Evolutionary conservation across 1,284 basidiomycete species (phyloP).

Genomic region (Ganoderma multipileum): DNA sequence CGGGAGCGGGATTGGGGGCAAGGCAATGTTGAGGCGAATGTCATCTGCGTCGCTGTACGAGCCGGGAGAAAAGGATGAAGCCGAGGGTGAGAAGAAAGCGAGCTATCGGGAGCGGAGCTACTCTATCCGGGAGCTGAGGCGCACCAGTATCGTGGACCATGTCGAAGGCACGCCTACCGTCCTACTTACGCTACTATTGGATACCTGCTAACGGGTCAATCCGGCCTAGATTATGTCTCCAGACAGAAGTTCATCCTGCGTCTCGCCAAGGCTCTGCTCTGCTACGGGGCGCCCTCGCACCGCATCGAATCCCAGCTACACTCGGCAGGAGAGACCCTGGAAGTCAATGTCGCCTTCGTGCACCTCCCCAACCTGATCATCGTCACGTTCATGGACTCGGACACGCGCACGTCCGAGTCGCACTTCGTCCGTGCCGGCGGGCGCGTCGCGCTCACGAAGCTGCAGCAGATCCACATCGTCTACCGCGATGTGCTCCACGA

Average conservation of each 20-base stretch:
- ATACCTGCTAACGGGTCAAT: background rate
- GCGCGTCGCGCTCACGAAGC: conserved; percentile 73
- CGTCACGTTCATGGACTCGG: conserved; percentile 74
- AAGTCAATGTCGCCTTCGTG: conserved; percentile 75
- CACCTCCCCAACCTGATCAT: conserved; percentile 84
- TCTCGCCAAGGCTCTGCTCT: conserved; percentile 81
- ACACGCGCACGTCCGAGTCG: conserved; percentile 66
- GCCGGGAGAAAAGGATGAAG: conserved; percentile 5
- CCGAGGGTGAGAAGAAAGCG: conserved; percentile 2
- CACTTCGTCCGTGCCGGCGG: conserved; percentile 82
- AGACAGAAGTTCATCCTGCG: conserved; percentile 82
- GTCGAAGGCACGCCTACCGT: conserved; percentile 42
- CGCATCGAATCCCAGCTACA: conserved; percentile 83
- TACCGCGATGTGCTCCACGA: conserved; percentile 85
- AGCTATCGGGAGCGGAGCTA: conserved; percentile 31
- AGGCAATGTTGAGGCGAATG: conserved; percentile 4
- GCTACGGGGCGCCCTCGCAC: conserved; percentile 88
- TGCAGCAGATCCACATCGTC: conserved; percentile 77
- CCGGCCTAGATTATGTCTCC: conserved; percentile 59
- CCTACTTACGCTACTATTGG: background rate
- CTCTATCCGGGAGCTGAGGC: conserved; percentile 30
- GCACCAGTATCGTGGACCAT: conserved; percentile 40
- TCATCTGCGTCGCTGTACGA: conserved; percentile 23
- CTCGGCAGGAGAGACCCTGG: conserved; percentile 58
- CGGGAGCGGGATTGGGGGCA: conserved; percentile 9